These are phyloP conservation scores for Arthrobotrys entomopaga DNA, from an alignment of 2,329 filamentous ascomycete species.

Conservation along the genomic window DNA sequence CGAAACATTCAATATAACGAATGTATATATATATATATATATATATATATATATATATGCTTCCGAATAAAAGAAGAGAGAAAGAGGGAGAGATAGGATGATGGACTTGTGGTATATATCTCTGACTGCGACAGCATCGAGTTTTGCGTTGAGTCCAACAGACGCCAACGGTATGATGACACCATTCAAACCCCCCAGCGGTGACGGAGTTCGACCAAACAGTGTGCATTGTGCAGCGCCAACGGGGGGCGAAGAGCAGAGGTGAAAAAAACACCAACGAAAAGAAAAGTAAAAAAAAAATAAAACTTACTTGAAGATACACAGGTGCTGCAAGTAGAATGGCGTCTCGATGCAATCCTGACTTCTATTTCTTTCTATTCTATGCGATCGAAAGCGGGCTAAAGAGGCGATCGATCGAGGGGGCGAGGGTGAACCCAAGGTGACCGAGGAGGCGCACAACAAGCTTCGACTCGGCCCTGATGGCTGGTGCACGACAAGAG, in stretches of 20 bases:
- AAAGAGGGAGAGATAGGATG: no score
- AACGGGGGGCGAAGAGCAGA: background rate
- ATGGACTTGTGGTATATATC: no score
- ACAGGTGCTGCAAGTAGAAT: constrained; percentile 20
- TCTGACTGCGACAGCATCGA: background rate
- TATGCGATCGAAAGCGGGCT: constrained; percentile 33
- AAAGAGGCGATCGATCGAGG: constrained; percentile 32
- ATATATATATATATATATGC: no score
- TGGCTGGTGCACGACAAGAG: constrained; percentile 20
- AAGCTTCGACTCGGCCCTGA: constrained; percentile 18
- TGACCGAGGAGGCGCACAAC: constrained; percentile 27
- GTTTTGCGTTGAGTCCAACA: no score
- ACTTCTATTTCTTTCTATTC: background rate
- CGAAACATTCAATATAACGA: no score
- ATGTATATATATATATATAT: no score
- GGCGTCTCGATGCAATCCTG: constrained; percentile 3
- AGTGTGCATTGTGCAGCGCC: background rate
- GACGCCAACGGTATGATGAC: no score
- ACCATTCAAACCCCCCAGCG: no score
- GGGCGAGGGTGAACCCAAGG: background rate
- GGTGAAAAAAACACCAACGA: background rate
- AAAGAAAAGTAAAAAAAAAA: constrained; percentile 8
- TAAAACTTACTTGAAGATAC: constrained; percentile 19
- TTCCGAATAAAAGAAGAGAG: no score
- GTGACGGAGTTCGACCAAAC: no score